These are phyloP conservation scores for Pharnaceum exiguum DNA, from an alignment of 148 eudicot species.

Conservation along the genomic window DNA sequence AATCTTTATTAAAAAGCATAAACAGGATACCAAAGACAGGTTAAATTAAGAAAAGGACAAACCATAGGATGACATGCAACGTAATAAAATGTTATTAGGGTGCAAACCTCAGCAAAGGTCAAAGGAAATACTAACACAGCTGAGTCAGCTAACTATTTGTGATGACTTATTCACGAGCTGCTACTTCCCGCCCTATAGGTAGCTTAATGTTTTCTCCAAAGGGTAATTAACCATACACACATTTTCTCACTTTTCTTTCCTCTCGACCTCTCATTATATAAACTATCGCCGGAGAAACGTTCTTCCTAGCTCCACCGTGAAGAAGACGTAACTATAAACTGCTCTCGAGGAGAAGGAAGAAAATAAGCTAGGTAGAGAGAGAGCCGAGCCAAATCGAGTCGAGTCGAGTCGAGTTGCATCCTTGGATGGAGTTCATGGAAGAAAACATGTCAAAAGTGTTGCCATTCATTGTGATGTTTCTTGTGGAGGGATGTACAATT, in stretches of 20 bases:
- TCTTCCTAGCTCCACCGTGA: constrained; percentile 1
- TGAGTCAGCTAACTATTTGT: constrained; percentile 22
- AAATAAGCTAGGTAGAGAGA: background rate
- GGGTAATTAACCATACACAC: constrained; percentile 9
- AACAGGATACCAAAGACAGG: background rate
- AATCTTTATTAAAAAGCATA: background rate
- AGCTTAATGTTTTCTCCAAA: constrained; percentile 12
- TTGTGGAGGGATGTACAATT: constrained; percentile 60
- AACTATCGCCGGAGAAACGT: constrained; percentile 4
- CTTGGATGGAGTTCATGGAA: constrained; percentile 10
- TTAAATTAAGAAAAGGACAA: constrained; percentile 3
- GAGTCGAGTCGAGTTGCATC: too few species aligned
- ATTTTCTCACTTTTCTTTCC: background rate
- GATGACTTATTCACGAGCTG: constrained; percentile 13
- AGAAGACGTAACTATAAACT: background rate
- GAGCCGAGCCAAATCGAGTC: too few species aligned
- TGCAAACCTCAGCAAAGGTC: constrained; percentile 22
- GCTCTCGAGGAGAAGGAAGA: background rate
- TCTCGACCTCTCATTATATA: constrained; percentile 9
- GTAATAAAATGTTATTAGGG: background rate
- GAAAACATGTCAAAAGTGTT: constrained; percentile 22
- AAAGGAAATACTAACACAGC: constrained; percentile 13
- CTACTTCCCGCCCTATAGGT: constrained; percentile 16
- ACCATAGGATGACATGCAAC: constrained; percentile 10
- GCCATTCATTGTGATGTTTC: constrained; percentile 42